A percentile compares a stretch with the other conserved stretches of the same genome.
These are phyloP conservation scores for Annona squamosa DNA, from an alignment of 164 flowering plant species.

Conservation along the genomic window DNA sequence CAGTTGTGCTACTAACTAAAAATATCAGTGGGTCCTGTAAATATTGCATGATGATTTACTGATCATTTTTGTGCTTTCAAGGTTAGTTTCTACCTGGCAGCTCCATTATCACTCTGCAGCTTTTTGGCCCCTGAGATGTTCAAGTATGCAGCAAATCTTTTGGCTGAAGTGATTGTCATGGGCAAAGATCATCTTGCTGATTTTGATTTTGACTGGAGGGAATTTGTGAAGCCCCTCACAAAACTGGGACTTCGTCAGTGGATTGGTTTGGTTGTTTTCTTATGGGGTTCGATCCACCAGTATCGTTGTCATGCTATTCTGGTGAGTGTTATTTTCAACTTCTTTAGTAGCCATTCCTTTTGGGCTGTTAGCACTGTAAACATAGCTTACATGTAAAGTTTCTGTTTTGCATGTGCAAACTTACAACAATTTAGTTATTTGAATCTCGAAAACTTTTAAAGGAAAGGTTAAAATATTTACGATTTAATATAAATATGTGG, in stretches of 20 bases:
- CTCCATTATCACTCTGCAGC: conserved; percentile 77
- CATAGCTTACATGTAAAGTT: too few species aligned
- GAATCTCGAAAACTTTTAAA: too few species aligned
- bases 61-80: conserved; percentile 12
- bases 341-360: background rate
- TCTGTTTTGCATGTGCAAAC: too few species aligned
- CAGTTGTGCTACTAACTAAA: too few species aligned
- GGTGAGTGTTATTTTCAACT: conserved; percentile 34
- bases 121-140: conserved; percentile 40
- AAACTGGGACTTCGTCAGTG: conserved; percentile 59
- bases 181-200: conserved; percentile 38
- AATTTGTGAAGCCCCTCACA: conserved; percentile 39
- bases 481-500: too few species aligned
- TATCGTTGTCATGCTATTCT: conserved; percentile 71
- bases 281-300: conserved; percentile 94
- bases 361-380: background rate
- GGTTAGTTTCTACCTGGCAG: conserved; percentile 73
- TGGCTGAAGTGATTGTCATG: conserved; percentile 41
- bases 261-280: conserved; percentile 65
- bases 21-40: too few species aligned
- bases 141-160: conserved; percentile 25
- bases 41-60: conserved; percentile 6
- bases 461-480: too few species aligned
- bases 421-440: too few species aligned
- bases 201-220: conserved; percentile 43